phyloP scores from a whole-genome alignment of 2,329 filamentous ascomycete species.

The Aspergillus phoenicis region DNA sequence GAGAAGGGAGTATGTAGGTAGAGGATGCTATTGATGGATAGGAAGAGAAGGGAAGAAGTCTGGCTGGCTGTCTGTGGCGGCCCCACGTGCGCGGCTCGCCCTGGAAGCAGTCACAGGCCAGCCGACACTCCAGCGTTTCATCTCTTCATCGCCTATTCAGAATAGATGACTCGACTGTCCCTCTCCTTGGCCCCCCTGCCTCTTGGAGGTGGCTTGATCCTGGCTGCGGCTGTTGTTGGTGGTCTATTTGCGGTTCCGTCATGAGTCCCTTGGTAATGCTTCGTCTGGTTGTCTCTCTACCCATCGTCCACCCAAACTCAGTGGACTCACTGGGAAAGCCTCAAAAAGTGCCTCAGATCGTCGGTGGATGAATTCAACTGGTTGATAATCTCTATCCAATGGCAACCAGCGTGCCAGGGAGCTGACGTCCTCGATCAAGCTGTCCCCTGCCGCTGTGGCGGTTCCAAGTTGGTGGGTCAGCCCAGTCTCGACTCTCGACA shows the following conservation, averaged over 20 bases:
- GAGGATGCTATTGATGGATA: background rate
- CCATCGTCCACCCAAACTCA: no score
- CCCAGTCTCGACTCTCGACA: background rate
- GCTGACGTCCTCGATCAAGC: background rate
- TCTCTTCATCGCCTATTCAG: background rate
- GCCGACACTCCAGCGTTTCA: background rate
- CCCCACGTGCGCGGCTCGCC: constrained; percentile 1
- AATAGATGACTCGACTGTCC: background rate
- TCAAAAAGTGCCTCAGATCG: background rate
- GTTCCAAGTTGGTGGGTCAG: constrained; percentile 6
- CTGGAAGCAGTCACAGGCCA: background rate
- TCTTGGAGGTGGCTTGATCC: no score
- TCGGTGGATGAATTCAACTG: background rate
- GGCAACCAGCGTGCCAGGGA: background rate
- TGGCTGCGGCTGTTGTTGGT: no score
- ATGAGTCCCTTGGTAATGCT: no score
- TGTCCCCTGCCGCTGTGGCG: constrained; percentile 1
- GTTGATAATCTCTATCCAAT: background rate
- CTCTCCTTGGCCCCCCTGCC: background rate
- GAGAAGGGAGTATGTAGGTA: background rate
- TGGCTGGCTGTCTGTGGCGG: background rate
- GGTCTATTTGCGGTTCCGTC: no score
- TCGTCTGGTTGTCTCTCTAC: no score
- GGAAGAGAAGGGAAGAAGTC: no score
- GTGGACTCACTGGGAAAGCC: background rate